Evolutionary conservation across 2,329 filamentous ascomycete genomes (phyloP), one percentile per base, ranked within the genome.

Genomic region (Talaromyces albobiverticillius): DNA sequence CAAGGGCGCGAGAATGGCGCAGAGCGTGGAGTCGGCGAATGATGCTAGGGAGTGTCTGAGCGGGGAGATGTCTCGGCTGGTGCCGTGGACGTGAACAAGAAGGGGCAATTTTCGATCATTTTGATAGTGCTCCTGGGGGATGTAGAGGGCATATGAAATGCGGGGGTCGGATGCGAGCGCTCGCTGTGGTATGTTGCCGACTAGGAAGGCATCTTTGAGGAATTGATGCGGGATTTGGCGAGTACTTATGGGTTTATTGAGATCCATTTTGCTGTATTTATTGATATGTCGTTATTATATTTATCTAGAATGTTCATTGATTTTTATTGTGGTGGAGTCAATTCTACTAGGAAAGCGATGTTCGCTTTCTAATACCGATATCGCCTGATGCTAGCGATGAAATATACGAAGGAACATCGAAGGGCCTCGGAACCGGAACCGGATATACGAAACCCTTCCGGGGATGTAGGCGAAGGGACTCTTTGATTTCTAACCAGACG

Each of bases 11-110:
- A 70, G 56, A 32, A 70, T 46, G 11, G 67, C 66, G 32, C 62
- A 65, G 10, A 59, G 59, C 2, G 55, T 53, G 18, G 57, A 55
- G 32, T 68, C 55, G n/a, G 66, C 64, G 23, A 69, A 64, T 29
- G 50, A 25, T 10, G 53, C 51, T 26, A 61, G 52, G 11, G 59
- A 48, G 9, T 25, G 29, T 14, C 46, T 25, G 45, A 61, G 54
- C 16, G 58, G 57, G 11, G 51, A 46, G n/a, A 51, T 16, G 46
- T 59, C 51, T 9, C 67, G 61, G 13, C 63, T 46, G 1, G 64
- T 69, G n/a, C 67, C 67, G 57, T 70, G 67, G 7, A 70, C 50
- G 41, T 49, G 54, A 29, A 70, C 61, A 8, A 70, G 43, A 7
- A 70, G 55, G 6, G 64, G 66, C 46, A 67, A 46, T 34, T 36